Evolutionary conservation across 345 rosid species (phyloP).

Genomic region (Reutealis trisperma): DNA sequence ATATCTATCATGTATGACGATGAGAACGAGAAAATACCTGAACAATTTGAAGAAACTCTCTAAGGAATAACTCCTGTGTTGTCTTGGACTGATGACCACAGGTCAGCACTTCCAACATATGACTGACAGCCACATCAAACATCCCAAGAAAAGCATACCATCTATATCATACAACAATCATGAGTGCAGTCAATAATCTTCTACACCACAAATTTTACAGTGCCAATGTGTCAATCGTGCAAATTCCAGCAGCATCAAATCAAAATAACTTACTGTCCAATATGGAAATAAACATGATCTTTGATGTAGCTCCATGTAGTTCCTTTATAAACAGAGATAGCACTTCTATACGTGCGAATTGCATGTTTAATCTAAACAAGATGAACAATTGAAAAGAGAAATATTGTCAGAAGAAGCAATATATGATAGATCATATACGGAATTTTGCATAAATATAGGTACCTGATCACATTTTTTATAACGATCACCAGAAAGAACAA

Average conservation of each 20-base stretch:
- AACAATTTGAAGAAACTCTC: constrained; percentile 78
- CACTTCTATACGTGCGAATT: constrained; percentile 85
- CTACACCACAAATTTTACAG: constrained; percentile 14
- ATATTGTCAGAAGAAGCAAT: constrained; percentile 26
- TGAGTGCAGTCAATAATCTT: constrained; percentile 20
- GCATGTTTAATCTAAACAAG: constrained; percentile 83
- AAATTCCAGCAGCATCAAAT: constrained; percentile 21
- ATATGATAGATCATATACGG: constrained; percentile 3
- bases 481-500: constrained; percentile 93
- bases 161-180: constrained; percentile 37
- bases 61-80: constrained; percentile 84
- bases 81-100: constrained; percentile 86
- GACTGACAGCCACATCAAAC: constrained; percentile 79
- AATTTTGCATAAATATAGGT: constrained; percentile 20
- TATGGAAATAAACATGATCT: constrained; percentile 92
- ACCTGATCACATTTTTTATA: constrained; percentile 97
- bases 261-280: constrained; percentile 80
- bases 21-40: constrained; percentile 47
- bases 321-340: constrained; percentile 79
- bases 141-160: constrained; percentile 92
- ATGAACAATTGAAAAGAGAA: constrained; percentile 15
- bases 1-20: constrained; percentile 25
- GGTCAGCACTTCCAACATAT: constrained; percentile 81
- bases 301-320: constrained; percentile 88
- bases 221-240: neutral